A percentile compares a stretch with the other conserved stretches of the same genome.
phyloP scores from a whole-genome alignment of 331 rosid genomes.

The Rosa hybrid region DNA sequence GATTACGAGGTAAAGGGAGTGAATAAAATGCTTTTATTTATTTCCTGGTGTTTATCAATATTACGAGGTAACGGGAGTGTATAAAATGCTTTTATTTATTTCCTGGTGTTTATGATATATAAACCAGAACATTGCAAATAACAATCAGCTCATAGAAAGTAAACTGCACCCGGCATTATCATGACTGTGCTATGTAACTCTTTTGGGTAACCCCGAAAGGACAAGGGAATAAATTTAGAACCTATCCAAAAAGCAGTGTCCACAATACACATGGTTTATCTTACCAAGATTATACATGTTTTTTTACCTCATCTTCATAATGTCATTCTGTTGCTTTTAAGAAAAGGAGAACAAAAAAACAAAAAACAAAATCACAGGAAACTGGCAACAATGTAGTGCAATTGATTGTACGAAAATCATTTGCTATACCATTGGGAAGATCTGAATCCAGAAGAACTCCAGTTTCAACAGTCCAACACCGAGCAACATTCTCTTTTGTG shows the following conservation, averaged over 20 bases:
- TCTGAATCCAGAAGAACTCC: conserved; percentile 95
- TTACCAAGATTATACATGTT: neutral
- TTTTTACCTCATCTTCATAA: neutral
- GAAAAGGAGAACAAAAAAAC: neutral
- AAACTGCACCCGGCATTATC: neutral
- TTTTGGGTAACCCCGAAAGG: neutral
- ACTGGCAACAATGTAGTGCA: conserved; percentile 12
- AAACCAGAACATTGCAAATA: neutral
- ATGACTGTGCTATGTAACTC: neutral
- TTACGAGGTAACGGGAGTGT: neutral
- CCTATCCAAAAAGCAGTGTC: neutral
- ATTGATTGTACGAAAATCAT: conserved; percentile 10
- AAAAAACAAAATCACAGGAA: conserved; percentile 8
- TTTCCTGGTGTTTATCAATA: neutral
- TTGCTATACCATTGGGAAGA: conserved; percentile 78
- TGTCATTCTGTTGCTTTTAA: neutral
- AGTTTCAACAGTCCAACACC: conserved; percentile 97
- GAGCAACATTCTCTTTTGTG: conserved; percentile 98
- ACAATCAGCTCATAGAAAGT: neutral
- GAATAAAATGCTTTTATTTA: neutral
- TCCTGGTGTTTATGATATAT: neutral
- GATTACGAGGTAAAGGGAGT: neutral
- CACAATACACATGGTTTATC: neutral
- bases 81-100: neutral
- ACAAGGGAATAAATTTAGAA: neutral